A percentile compares a stretch with the other conserved stretches of the same genome.
Evolutionary conservation across 2,329 filamentous ascomycete species (phyloP).

Genomic region (Neonectria neomacrospora): DNA sequence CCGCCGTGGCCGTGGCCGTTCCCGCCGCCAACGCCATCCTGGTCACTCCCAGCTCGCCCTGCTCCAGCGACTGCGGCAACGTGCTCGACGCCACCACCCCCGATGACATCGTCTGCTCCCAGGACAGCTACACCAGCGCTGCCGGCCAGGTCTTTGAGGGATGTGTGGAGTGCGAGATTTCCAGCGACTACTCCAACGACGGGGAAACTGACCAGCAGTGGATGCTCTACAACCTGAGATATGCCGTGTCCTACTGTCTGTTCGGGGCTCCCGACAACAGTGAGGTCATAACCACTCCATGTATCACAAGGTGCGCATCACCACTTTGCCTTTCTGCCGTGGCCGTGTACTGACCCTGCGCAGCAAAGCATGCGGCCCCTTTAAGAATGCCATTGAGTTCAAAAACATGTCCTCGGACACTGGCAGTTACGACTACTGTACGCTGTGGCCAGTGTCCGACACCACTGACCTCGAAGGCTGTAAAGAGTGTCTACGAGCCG

Average conservation of each 20-base stretch:
- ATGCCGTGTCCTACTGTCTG: conserved; percentile 65
- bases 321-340: conserved; percentile 38
- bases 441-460: conserved; percentile 55
- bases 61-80: conserved; percentile 64
- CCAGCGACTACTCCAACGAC: conserved; percentile 58
- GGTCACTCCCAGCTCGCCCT: conserved; percentile 61
- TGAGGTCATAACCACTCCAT: conserved; percentile 58
- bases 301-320: conserved; percentile 60
- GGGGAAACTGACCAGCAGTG: conserved; percentile 64
- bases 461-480: conserved; percentile 55
- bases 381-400: conserved; percentile 59
- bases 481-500: conserved; percentile 57
- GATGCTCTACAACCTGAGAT: conserved; percentile 69
- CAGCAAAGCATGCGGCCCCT: conserved; percentile 64
- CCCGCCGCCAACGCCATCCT: conserved; percentile 49
- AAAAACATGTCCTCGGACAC: conserved; percentile 59
- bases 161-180: conserved; percentile 64
- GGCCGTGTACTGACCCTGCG: conserved; percentile 13
- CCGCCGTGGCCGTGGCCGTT: conserved; percentile 34
- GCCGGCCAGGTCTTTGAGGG: conserved; percentile 61
- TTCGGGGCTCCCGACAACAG: conserved; percentile 60
- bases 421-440: conserved; percentile 65
- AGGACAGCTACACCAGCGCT: conserved; percentile 52
- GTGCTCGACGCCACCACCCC: conserved; percentile 57
- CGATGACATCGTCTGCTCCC: conserved; percentile 61